These are phyloP conservation scores for Cystobasidiaceae sp. DNA, from an alignment of 1,284 basidiomycete genomes.

Conservation along the genomic window DNA sequence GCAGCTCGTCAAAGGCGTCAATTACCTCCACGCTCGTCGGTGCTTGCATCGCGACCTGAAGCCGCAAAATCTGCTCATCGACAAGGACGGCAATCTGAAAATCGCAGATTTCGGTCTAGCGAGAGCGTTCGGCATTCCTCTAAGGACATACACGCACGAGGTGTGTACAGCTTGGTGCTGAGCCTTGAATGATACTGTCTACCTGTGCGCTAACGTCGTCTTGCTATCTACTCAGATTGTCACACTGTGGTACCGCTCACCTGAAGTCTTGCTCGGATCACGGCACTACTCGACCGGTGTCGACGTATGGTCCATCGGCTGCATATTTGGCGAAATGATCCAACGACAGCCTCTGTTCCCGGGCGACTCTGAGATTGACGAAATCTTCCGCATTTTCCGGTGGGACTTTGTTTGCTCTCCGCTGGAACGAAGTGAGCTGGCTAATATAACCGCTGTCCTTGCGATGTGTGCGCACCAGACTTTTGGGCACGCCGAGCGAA, in stretches of 20 bases:
- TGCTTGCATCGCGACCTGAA: constrained; percentile 96
- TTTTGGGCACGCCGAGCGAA: constrained; percentile 92
- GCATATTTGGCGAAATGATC: constrained; percentile 90
- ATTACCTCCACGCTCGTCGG: constrained; percentile 92
- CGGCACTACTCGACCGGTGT: constrained; percentile 82
- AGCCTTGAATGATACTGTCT: not conserved
- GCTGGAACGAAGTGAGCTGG: not conserved
- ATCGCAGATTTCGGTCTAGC: constrained; percentile 96
- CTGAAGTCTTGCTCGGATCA: constrained; percentile 91
- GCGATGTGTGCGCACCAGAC: constrained; percentile 51
- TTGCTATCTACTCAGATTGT: constrained; percentile 64
- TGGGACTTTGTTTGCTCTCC: constrained; percentile 46
- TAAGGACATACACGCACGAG: constrained; percentile 97
- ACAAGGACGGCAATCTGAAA: constrained; percentile 82
- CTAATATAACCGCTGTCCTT: not conserved
- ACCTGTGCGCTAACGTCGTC: not conserved
- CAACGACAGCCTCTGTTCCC: constrained; percentile 60
- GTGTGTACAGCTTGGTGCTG: constrained; percentile 50
- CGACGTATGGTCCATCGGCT: constrained; percentile 98
- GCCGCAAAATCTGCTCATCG: constrained; percentile 94
- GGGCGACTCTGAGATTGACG: constrained; percentile 98
- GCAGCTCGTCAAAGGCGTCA: constrained; percentile 77
- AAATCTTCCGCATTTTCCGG: constrained; percentile 99
- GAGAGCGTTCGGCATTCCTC: constrained; percentile 92
- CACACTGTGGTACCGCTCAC: constrained; percentile 96